Evolutionary conservation across 176 grass and related monocot species (phyloP), one percentile per base, ranked within the genome.

Genomic region (Lolium perenne): DNA sequence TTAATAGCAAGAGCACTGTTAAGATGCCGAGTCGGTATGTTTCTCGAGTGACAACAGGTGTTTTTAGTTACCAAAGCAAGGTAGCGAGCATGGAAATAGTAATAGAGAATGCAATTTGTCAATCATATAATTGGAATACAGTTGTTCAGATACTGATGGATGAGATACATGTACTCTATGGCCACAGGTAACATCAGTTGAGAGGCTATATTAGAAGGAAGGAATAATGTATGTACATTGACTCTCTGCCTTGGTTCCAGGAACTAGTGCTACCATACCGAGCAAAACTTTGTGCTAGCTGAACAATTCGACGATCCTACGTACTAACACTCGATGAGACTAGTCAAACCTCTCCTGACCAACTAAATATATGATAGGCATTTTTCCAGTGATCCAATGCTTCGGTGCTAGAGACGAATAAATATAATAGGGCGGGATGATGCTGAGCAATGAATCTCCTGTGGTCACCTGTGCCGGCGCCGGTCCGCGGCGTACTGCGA

Each of bases 401-500:
- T 29, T 29, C 2, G 29, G 21, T 29, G 22, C 7, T 51, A n/a
- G 60, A 43, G 74, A 15, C 2, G 26, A 75, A 76, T 13, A 40
- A 4, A 53, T 3, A 81, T 6, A n/a, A 55, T 10, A 71, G 11
- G 17, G n/a, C 15, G 16, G 32, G 53, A 71, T 77, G 63, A 21
- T 35, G 32, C 32, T 1, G 32, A 60, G n/a, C 0, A 49, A 46
- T 18, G 2, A 0, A 20, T 50, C 43, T 59, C 46, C 21, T 5
- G 5, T 1, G 22, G 10, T 91, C 85, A 92, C 89, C 97, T 95
- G 56, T 80, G 87, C 45, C 93, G 85, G 47, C 94, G 87, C n/a
- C 97, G 84, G 79, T 96, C 97, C 0, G 97, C 92, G 0, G 94
- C 94, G 78, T 89, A 99, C 59, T 99, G 97, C 2, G 93, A 92